A percentile compares a stretch with the other conserved stretches of the same genome.
These are phyloP conservation scores for Zygoascus bituminiphila DNA, from an alignment of 805 yeast species.

Conservation along the genomic window DNA sequence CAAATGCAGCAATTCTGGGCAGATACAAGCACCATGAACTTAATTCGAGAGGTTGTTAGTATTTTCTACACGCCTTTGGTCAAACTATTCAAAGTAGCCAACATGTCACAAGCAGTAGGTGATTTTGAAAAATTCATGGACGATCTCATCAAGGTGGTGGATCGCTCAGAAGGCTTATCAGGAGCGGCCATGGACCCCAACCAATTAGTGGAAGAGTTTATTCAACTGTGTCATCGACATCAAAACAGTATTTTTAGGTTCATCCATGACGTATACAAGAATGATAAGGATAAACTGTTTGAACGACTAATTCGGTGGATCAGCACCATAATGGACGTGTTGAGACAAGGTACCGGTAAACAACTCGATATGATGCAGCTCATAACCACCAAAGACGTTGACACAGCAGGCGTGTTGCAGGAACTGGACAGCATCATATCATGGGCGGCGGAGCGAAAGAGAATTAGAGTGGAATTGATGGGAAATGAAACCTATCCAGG, in stretches of 20 bases:
- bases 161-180: slow-evolving; percentile 39
- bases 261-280: slow-evolving; percentile 70
- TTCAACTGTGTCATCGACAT: slow-evolving; percentile 60
- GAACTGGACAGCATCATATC: slow-evolving; percentile 36
- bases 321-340: slow-evolving; percentile 51
- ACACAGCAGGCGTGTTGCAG: slow-evolving; percentile 22
- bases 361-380: slow-evolving; percentile 37
- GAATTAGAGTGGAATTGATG: slow-evolving; percentile 22
- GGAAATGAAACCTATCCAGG: slow-evolving; percentile 14
- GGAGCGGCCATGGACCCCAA: slow-evolving; percentile 44
- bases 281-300: slow-evolving; percentile 62
- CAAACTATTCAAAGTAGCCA: slow-evolving; percentile 56
- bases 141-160: slow-evolving; percentile 56
- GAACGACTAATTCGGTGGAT: slow-evolving; percentile 69
- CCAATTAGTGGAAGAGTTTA: slow-evolving; percentile 60
- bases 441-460: slow-evolving; percentile 31
- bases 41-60: slow-evolving; percentile 64
- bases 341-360: slow-evolving; percentile 49
- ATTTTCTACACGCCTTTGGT: slow-evolving; percentile 70
- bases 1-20: slow-evolving; percentile 71
- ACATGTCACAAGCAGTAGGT: slow-evolving; percentile 55
- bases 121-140: slow-evolving; percentile 57
- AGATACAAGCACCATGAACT: slow-evolving; percentile 70
- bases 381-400: slow-evolving; percentile 2
- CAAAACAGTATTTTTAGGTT: slow-evolving; percentile 66